Percentiles rank a stretch among this genome's conserved stretches.
These are phyloP conservation scores for Globisporangium nagaii DNA, from an alignment of 352 stramenopile species.

Conservation along the genomic window DNA sequence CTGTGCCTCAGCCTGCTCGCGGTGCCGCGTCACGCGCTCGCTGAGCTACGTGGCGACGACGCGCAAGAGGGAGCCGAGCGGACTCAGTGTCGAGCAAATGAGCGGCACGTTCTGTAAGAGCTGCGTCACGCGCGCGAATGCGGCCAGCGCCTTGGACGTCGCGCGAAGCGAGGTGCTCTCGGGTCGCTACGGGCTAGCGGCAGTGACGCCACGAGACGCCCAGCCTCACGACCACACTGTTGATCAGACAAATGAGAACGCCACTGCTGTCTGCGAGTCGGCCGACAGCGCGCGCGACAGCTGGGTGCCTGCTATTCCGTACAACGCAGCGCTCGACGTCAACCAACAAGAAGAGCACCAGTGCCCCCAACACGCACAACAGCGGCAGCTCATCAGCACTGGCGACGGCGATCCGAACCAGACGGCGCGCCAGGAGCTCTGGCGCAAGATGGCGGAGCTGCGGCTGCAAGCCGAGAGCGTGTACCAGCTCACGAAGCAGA, in stretches of 20 bases:
- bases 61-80: neutral
- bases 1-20: constrained; percentile 17
- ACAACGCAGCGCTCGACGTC: neutral
- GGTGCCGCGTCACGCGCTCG: constrained; percentile 19
- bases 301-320: constrained; percentile 4
- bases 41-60: constrained; percentile 17
- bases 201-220: neutral
- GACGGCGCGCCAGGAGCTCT: constrained; percentile 20
- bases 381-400: neutral
- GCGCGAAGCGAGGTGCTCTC: constrained; percentile 15
- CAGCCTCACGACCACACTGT: too few relatives aligned
- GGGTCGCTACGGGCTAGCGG: constrained; percentile 3
- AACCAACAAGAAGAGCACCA: neutral
- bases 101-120: constrained; percentile 25
- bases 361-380: neutral
- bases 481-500: constrained; percentile 52
- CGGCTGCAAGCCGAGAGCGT: constrained; percentile 47
- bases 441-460: constrained; percentile 48
- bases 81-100: constrained; percentile 8
- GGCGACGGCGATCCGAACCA: neutral
- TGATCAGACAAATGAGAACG: too few relatives aligned
- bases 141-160: constrained; percentile 15
- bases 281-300: neutral
- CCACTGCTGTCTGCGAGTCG: neutral
- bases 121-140: constrained; percentile 17